phyloP scores from a whole-genome alignment of 2,329 filamentous ascomycete genomes.

The Pleochaeta shiraiana region DNA sequence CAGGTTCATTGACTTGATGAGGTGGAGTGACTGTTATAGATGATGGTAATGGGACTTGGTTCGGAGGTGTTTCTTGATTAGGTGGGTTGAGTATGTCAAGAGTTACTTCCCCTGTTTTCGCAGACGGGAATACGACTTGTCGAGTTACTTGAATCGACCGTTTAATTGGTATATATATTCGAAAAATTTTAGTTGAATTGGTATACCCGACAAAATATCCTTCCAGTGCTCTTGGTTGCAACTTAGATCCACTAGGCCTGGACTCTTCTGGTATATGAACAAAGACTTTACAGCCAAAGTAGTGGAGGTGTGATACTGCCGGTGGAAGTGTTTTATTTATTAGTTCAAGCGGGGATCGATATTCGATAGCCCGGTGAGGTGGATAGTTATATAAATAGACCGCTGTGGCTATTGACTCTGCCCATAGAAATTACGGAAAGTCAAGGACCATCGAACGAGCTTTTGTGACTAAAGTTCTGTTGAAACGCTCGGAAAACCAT shows the following conservation, averaged over 20 bases:
- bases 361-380: background rate
- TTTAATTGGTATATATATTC: background rate
- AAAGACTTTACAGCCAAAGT: background rate
- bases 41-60: too few species aligned
- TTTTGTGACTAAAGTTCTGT: background rate
- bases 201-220: background rate
- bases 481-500: constrained; percentile 1
- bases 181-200: background rate
- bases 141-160: background rate
- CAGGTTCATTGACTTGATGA: too few species aligned
- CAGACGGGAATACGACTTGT: background rate
- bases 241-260: background rate
- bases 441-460: background rate
- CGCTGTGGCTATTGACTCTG: constrained; percentile 2
- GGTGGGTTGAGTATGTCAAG: background rate
- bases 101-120: background rate
- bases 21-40: too few species aligned
- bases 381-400: constrained; percentile 1
- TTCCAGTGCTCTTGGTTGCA: background rate
- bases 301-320: background rate
- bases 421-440: background rate
- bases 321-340: constrained; percentile 2
- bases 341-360: constrained; percentile 3
- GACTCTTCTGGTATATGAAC: background rate
- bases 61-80: background rate